These are phyloP conservation scores for Penicillium sp. DNA, from an alignment of 2,329 filamentous ascomycete species.

Conservation along the genomic window DNA sequence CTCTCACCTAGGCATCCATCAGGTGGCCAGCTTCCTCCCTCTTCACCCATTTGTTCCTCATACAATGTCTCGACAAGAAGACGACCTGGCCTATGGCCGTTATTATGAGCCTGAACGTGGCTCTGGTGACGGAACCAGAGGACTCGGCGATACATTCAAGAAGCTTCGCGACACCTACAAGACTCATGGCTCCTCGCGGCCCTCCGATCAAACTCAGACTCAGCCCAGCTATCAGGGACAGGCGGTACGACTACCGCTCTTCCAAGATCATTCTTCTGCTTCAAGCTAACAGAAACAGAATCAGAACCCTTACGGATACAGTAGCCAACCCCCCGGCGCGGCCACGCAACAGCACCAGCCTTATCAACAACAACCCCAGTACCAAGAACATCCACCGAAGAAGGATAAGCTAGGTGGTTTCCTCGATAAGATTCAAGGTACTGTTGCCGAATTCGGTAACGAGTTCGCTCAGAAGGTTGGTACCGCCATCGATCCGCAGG, in stretches of 20 bases:
- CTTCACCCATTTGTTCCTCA: background rate
- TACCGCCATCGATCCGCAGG: constrained; percentile 48
- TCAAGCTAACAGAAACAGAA: constrained; percentile 14
- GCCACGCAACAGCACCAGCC: constrained; percentile 23
- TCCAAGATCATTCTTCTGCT: background rate
- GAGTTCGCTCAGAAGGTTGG: constrained; percentile 52
- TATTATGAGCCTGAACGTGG: constrained; percentile 41
- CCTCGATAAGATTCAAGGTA: constrained; percentile 56
- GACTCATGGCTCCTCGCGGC: constrained; percentile 22
- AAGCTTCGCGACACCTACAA: constrained; percentile 45
- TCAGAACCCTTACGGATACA: constrained; percentile 22
- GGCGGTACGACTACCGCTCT: constrained; percentile 13
- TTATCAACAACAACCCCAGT: constrained; percentile 21
- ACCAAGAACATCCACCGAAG: constrained; percentile 33
- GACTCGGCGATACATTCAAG: constrained; percentile 54
- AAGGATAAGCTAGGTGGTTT: constrained; percentile 45
- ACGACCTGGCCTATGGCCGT: constrained; percentile 56
- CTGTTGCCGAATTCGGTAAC: constrained; percentile 50
- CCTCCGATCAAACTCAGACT: constrained; percentile 19
- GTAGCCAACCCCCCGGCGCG: constrained; percentile 25
- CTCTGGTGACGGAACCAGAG: constrained; percentile 43
- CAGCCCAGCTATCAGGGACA: constrained; percentile 25
- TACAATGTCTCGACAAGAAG: constrained; percentile 45
- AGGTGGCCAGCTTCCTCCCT: background rate
- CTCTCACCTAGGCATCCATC: constrained; percentile 1